Evolutionary conservation across 1,284 basidiomycete species (phyloP).

Genomic region (Cryptococcus neoformans): DNA sequence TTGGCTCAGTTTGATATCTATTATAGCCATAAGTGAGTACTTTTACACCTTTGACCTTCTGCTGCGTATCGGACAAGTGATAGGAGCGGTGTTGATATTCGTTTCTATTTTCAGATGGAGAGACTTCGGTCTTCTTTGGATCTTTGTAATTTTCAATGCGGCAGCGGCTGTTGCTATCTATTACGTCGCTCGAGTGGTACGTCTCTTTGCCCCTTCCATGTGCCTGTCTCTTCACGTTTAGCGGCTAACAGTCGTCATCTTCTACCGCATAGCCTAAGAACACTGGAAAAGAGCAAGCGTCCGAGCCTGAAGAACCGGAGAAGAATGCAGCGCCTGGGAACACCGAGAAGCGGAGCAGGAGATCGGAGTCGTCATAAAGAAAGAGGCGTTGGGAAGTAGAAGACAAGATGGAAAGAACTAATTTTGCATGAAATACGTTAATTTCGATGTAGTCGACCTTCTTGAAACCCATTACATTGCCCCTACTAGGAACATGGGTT

Average conservation of each 20-base stretch:
- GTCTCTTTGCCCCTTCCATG: not conserved
- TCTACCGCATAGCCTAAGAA: conserved; percentile 11
- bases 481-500: no score
- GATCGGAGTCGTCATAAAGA: no score
- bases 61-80: not conserved
- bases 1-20: conserved; percentile 58
- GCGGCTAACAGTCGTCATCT: not conserved
- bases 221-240: not conserved
- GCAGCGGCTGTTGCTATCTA: conserved; percentile 40
- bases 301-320: not conserved
- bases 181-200: conserved; percentile 44
- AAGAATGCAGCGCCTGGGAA: no score
- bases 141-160: conserved; percentile 61
- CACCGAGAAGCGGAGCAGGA: no score
- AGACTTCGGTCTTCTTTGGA: conserved; percentile 62
- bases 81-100: conserved; percentile 3
- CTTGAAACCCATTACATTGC: no score
- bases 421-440: no score
- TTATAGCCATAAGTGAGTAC: conserved; percentile 52
- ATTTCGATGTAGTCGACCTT: no score
- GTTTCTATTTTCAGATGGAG: conserved; percentile 53
- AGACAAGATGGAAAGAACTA: no score
- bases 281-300: conserved; percentile 11
- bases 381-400: no score
- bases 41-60: not conserved